A percentile compares a stretch with the other conserved stretches of the same genome.
phyloP scores from a whole-genome alignment of 768 basidiomycete genomes.

The Auricularia sp. region DNA sequence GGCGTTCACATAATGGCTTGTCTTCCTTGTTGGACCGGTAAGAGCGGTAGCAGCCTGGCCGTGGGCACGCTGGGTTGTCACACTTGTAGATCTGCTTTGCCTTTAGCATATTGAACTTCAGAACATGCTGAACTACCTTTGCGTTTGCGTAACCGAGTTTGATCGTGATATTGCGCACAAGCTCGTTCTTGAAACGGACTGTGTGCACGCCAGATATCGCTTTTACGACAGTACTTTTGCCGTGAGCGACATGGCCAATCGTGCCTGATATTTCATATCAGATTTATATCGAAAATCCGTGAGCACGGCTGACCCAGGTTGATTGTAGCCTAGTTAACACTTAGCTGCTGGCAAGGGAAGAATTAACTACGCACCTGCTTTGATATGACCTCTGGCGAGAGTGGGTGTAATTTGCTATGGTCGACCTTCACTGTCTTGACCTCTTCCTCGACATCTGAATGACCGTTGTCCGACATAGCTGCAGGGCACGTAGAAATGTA shows the following conservation, averaged over 20 bases:
- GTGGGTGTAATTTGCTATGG: constrained; percentile 68
- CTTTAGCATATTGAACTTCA: background rate
- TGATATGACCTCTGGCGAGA: constrained; percentile 83
- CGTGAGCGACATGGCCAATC: constrained; percentile 98
- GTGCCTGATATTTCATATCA: constrained; percentile 47
- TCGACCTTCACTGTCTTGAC: constrained; percentile 62
- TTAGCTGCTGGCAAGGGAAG: background rate
- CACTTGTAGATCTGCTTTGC: constrained; percentile 86
- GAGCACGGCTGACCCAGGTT: constrained; percentile 56
- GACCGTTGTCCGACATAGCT: constrained; percentile 35
- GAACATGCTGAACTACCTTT: constrained; percentile 45
- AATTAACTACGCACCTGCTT: constrained; percentile 56
- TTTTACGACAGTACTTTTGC: constrained; percentile 93
- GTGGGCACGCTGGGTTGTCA: constrained; percentile 82
- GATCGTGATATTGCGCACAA: constrained; percentile 98
- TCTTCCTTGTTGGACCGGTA: constrained; percentile 93
- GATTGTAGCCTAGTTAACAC: constrained; percentile 69
- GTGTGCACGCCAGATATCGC: constrained; percentile 98
- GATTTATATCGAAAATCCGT: background rate
- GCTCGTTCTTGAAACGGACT: constrained; percentile 97
- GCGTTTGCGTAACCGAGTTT: constrained; percentile 99
- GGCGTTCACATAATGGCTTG: constrained; percentile 84
- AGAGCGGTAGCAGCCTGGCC: constrained; percentile 89
- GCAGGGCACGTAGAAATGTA: background rate
- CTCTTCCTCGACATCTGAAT: constrained; percentile 58